These are phyloP conservation scores for Suillus variegatus DNA, from an alignment of 768 basidiomycete species.

Conservation along the genomic window DNA sequence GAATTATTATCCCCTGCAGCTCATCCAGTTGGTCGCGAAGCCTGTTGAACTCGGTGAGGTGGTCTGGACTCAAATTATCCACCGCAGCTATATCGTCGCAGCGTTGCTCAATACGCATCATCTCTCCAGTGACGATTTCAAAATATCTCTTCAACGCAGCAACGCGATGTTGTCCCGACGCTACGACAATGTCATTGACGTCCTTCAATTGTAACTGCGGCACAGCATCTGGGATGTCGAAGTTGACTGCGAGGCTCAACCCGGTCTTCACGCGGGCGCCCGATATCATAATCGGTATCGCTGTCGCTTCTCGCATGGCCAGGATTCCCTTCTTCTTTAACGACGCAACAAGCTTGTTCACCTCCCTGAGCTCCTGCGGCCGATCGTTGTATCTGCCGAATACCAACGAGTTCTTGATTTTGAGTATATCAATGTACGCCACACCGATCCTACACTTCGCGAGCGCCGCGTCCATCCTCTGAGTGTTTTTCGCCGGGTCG, in stretches of 20 bases:
- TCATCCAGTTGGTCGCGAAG: background rate
- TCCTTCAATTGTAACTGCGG: background rate
- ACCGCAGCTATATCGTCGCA: background rate
- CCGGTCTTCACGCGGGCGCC: background rate
- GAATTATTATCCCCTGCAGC: background rate
- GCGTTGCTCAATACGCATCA: background rate
- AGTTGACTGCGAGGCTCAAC: background rate
- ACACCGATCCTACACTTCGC: background rate
- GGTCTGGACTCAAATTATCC: background rate
- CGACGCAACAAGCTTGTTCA: background rate
- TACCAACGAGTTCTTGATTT: background rate
- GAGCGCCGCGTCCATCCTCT: background rate
- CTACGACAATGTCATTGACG: background rate
- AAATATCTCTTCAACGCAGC: background rate
- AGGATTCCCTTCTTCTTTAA: background rate
- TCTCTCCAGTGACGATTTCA: background rate
- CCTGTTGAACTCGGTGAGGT: background rate
- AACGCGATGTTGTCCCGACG: background rate
- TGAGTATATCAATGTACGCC: background rate
- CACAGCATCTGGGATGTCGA: background rate
- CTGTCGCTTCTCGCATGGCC: background rate
- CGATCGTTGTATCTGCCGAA: background rate
- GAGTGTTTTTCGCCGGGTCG: background rate
- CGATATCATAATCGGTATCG: background rate
- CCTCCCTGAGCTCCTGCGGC: background rate